Conservation (phyloP, 495 filamentous ascomycete species). For the Aspergillus mulundensis region DNA sequence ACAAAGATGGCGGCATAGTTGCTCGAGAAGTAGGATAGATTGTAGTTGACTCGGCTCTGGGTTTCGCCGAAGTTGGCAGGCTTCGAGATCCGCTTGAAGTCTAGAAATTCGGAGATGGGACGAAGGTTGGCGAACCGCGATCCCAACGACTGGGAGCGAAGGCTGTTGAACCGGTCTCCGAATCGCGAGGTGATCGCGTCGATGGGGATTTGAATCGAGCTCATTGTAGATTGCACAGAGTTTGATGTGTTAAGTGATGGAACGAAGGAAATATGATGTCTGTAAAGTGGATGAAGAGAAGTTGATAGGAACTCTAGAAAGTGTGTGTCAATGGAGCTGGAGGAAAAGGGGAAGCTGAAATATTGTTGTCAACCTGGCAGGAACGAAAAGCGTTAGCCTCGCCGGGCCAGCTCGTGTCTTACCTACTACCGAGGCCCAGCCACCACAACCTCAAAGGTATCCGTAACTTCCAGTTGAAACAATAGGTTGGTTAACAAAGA, state of each 20-base stretch:
- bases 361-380: constrained; percentile 8
- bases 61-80: constrained; percentile 85
- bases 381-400: constrained; percentile 14
- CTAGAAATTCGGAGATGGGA: constrained; percentile 89
- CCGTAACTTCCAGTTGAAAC: neutral
- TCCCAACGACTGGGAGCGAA: constrained; percentile 70
- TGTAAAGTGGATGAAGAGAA: neutral
- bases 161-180: constrained; percentile 67
- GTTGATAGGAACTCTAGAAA: neutral
- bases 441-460: constrained; percentile 9
- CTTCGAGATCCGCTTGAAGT: constrained; percentile 92
- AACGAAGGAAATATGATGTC: constrained; percentile 1
- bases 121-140: constrained; percentile 88
- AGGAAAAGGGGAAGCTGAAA: constrained; percentile 12
- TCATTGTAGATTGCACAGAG: constrained; percentile 52
- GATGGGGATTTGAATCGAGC: constrained; percentile 84
- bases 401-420: constrained; percentile 8
- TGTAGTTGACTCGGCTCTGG: constrained; percentile 96
- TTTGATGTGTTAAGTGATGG: neutral
- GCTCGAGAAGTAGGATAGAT: constrained; percentile 93
- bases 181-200: constrained; percentile 88
- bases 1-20: constrained; percentile 93
- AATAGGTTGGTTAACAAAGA: neutral
- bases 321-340: neutral
- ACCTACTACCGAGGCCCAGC: neutral